These are phyloP conservation scores for Lachnum nothofagi DNA, from an alignment of 2,329 filamentous ascomycete genomes.

Conservation along the genomic window DNA sequence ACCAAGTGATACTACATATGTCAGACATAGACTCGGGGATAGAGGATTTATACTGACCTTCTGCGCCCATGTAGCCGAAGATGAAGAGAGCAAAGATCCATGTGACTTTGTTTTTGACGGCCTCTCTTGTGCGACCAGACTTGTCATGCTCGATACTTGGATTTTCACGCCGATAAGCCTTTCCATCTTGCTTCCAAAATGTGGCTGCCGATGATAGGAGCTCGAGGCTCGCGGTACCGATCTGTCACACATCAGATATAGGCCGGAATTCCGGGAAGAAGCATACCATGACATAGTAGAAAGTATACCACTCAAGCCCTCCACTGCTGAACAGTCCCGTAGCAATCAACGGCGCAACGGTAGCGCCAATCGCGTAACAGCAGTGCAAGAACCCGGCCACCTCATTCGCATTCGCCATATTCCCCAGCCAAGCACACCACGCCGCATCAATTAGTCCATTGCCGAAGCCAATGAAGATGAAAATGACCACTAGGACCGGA, in stretches of 20 bases:
- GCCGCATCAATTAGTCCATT: constrained; percentile 62
- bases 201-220: constrained; percentile 45
- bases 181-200: constrained; percentile 61
- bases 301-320: constrained; percentile 62
- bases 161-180: constrained; percentile 53
- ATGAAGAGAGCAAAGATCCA: constrained; percentile 73
- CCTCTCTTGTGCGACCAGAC: constrained; percentile 26
- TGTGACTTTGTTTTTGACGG: constrained; percentile 49
- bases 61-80: constrained; percentile 72
- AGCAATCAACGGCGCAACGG: constrained; percentile 63
- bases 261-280: not conserved
- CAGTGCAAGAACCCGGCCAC: constrained; percentile 68
- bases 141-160: constrained; percentile 32
- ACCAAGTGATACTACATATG: constrained; percentile 63
- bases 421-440: constrained; percentile 60
- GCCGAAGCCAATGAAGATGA: constrained; percentile 64
- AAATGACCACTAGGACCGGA: constrained; percentile 58
- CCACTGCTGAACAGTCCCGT: constrained; percentile 66
- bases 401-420: constrained; percentile 64
- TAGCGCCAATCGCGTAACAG: constrained; percentile 66
- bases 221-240: constrained; percentile 53
- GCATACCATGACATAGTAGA: constrained; percentile 70
- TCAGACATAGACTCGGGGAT: constrained; percentile 17
- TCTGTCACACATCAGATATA: constrained; percentile 27
- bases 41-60: constrained; percentile 43